Conservation (phyloP, 2,329 filamentous ascomycete genomes). For the Cordyceps tenuipes region DNA sequence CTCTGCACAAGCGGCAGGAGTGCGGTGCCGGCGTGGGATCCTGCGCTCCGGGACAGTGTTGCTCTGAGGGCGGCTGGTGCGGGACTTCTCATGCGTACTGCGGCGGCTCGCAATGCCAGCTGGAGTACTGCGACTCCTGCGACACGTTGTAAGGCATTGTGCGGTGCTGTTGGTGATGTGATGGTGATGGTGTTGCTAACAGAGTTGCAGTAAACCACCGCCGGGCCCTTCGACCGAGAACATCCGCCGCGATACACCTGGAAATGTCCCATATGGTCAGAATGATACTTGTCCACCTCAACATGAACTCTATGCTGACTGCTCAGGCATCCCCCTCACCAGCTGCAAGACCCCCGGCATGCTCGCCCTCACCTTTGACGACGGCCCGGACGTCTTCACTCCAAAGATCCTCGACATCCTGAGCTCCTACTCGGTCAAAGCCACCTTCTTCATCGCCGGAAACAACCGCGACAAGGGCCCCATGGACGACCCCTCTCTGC, state of each 20-base stretch:
- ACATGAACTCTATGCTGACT: not conserved
- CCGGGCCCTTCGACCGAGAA: slow-evolving; percentile 23
- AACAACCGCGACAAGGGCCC: slow-evolving; percentile 32
- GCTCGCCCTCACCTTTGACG: slow-evolving; percentile 39
- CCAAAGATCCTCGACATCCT: slow-evolving; percentile 31
- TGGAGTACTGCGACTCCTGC: slow-evolving; percentile 32
- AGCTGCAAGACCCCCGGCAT: slow-evolving; percentile 26
- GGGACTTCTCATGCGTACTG: slow-evolving; percentile 28
- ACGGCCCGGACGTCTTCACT: slow-evolving; percentile 37
- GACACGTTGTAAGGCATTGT: slow-evolving; percentile 29
- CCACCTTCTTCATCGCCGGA: slow-evolving; percentile 35
- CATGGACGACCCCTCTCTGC: slow-evolving; percentile 29
- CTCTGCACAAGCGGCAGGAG: slow-evolving; percentile 8
- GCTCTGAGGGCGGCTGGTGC: slow-evolving; percentile 30
- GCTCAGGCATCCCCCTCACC: slow-evolving; percentile 26
- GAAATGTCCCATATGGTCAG: slow-evolving; percentile 31
- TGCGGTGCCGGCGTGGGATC: slow-evolving; percentile 29
- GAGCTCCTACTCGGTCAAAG: slow-evolving; percentile 23
- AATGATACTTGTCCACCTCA: not conserved
- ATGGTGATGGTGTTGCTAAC: not conserved
- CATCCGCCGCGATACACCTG: slow-evolving; percentile 23
- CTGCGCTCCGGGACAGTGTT: slow-evolving; percentile 26
- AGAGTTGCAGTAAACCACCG: slow-evolving; percentile 16
- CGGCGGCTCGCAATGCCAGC: slow-evolving; percentile 29
- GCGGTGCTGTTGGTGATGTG: too few relatives aligned